phyloP scores from a whole-genome alignment of 2,329 filamentous ascomycete species.

The Dactylella cylindrospora region DNA sequence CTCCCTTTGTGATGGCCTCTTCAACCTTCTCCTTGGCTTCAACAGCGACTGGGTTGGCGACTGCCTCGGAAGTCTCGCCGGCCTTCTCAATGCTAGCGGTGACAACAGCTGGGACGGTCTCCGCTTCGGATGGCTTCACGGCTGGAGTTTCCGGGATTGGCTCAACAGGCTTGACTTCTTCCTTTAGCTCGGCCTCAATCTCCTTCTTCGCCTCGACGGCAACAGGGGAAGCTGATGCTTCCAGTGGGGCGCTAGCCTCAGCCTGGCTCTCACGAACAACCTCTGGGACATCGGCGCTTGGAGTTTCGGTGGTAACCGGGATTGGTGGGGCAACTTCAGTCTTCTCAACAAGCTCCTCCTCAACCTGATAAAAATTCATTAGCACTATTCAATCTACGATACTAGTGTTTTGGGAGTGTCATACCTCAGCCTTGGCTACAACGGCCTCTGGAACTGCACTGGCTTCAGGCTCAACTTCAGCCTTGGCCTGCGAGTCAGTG shows the following conservation, averaged over 20 bases:
- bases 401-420: background rate
- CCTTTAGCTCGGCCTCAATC: constrained; percentile 70
- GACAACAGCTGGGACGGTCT: constrained; percentile 61
- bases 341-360: constrained; percentile 32
- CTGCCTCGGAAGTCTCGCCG: constrained; percentile 68
- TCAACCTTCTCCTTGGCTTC: constrained; percentile 74
- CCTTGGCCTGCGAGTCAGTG: constrained; percentile 55
- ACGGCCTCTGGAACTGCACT: constrained; percentile 67
- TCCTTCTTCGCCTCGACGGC: constrained; percentile 71
- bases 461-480: constrained; percentile 65
- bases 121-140: constrained; percentile 17
- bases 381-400: background rate
- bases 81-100: constrained; percentile 63
- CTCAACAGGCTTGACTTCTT: constrained; percentile 58
- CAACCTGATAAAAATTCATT: constrained; percentile 20
- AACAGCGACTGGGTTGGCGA: constrained; percentile 67
- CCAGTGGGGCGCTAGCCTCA: constrained; percentile 64
- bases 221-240: constrained; percentile 66
- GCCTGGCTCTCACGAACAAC: constrained; percentile 72
- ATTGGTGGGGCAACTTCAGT: constrained; percentile 26
- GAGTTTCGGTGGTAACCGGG: constrained; percentile 26
- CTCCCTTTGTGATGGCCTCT: constrained; percentile 25
- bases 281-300: constrained; percentile 56
- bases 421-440: constrained; percentile 61
- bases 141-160: constrained; percentile 22